phyloP scores from a whole-genome alignment of 257 asterid species.

The Nicotiana tomentosiformis region DNA sequence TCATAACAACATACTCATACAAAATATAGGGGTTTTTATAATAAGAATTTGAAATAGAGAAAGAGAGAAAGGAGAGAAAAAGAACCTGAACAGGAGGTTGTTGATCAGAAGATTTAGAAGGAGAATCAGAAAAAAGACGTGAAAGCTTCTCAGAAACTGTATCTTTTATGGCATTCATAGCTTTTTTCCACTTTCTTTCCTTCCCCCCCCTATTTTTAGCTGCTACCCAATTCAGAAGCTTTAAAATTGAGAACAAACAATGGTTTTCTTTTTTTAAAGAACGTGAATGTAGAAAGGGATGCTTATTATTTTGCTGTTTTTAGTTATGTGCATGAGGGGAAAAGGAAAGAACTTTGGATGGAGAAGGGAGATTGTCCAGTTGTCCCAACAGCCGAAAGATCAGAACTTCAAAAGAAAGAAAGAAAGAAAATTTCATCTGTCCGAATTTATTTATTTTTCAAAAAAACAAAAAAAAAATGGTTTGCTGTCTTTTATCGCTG shows the following conservation, averaged over 20 bases:
- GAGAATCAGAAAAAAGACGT: constrained; percentile 67
- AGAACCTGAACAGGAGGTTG: constrained; percentile 12
- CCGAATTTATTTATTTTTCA: too few relatives aligned
- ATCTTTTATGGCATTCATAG: constrained; percentile 66
- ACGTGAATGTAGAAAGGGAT: not conserved
- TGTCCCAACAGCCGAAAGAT: too few relatives aligned
- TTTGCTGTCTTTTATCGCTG: too few relatives aligned
- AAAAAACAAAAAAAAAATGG: too few relatives aligned
- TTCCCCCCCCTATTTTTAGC: not conserved
- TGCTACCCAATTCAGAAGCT: not conserved
- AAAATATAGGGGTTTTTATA: not conserved
- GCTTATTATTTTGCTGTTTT: not conserved
- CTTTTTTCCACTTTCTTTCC: not conserved
- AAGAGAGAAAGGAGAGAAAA: not conserved
- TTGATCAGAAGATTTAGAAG: constrained; percentile 46
- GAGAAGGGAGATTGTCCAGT: too few relatives aligned
- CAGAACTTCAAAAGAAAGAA: too few relatives aligned
- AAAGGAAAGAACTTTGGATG: too few relatives aligned
- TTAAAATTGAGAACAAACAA: not conserved
- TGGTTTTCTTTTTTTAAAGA: not conserved
- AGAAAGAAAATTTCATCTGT: too few relatives aligned
- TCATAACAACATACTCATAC: not conserved
- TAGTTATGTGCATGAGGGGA: too few relatives aligned
- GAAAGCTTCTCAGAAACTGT: constrained; percentile 66
- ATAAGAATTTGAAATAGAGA: too few relatives aligned